Evolutionary conservation across 129 eudicot genomes (phyloP), one percentile per base, ranked within the genome.

Genomic region (Mikania micrantha): DNA sequence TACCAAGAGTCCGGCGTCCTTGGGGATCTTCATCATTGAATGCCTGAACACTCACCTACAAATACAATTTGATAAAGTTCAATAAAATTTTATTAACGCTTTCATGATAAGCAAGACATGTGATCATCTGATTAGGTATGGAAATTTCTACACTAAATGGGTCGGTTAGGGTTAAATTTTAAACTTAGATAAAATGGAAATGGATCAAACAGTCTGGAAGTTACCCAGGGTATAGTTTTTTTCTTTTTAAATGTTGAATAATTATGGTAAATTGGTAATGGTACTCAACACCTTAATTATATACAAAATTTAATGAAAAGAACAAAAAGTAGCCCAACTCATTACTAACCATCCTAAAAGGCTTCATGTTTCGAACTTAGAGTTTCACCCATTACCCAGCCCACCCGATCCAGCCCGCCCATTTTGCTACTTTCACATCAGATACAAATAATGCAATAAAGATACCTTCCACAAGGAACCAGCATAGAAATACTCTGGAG

Each of bases 1-100:
- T 94, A 94, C 99, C 99, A 64, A 94, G 99, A 35, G 99, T 94
- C 9, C 99, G 81, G 72, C 97, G 90, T 64, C 99, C 97, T 81
- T 94, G 99, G 78, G 96, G 97, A 73, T 94, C 99, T 85, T 94
- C 99, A 73, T 94, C 99, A 39, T 79, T 86, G 71, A 94, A 94
- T 79, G 99, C 97, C 87, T 94, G 99, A 72, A 94, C 97, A 60
- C 95, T 94, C 34, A 94, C 93, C 99, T 91, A 73, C 60, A 68
- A 10, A 70, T 53, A 48, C 42, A 48, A 69, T 47, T 50, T 36
- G 42, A 29, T 57, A 15, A 28, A 42, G 32, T 7, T 5, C 44
- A 53, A 60, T 16, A 34, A 40, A 53, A 31, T 29, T 29, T 19
- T 73, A n/a, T 9, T 16, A 45, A 60, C 42, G 21, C 15, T 12